These are phyloP conservation scores for Haematococcus sp. DNA, from an alignment of 139 green algal species.

Conservation along the genomic window DNA sequence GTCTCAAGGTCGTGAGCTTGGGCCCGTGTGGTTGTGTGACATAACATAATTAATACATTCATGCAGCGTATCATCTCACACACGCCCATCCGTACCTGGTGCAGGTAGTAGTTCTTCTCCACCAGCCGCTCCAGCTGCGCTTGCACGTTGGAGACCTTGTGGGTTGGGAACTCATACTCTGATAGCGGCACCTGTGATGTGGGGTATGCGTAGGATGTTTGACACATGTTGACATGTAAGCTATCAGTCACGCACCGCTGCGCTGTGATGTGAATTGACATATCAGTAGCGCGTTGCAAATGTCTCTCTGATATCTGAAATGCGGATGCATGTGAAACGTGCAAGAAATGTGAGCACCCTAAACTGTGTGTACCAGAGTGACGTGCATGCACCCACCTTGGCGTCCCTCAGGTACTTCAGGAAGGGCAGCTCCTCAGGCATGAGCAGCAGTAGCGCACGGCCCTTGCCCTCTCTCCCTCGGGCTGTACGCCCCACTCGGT, in stretches of 20 bases:
- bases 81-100: too few species aligned
- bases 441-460: conserved; percentile 92
- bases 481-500: conserved; percentile 90
- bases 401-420: conserved; percentile 84
- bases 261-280: too few species aligned
- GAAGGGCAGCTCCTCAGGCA: conserved; percentile 94
- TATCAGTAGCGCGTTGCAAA: too few species aligned
- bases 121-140: conserved; percentile 95
- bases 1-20: too few species aligned
- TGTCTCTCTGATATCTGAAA: too few species aligned
- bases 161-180: conserved; percentile 96
- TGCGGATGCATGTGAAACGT: too few species aligned
- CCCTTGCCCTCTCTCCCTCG: conserved; percentile 80
- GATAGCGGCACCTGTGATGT: conserved; percentile 79
- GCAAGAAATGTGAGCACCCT: too few species aligned
- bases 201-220: too few species aligned
- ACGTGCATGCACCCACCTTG: conserved; percentile 48
- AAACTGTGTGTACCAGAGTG: too few species aligned
- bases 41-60: too few species aligned
- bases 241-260: not conserved
- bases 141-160: conserved; percentile 97
- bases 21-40: too few species aligned
- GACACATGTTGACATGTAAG: not conserved
- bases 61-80: too few species aligned
- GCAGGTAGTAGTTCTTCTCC: conserved; percentile 99